Evolutionary conservation across 2,329 filamentous ascomycete species (phyloP), one percentile per base, ranked within the genome.

Genomic region (Colletotrichum lindemuthianum): DNA sequence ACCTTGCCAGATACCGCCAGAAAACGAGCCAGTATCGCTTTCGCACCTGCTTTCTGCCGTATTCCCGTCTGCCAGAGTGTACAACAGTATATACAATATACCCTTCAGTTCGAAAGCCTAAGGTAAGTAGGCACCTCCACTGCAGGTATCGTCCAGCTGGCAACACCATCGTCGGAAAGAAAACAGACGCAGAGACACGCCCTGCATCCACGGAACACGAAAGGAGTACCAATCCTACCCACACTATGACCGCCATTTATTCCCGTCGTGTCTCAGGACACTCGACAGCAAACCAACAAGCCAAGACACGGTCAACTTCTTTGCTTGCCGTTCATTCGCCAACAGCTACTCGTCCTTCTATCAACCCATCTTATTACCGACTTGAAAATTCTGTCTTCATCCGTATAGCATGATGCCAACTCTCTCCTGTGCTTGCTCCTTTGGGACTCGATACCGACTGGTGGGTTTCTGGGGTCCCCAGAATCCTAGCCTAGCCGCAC

Each of bases 401-500:
- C 8, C 45, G 47, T 39, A 61, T 65, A 65, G 58, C 58, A 51
- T 61, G 58, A 61, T 65, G 15, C 56, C 58, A 9, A 55, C 61
- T 34, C 36, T 4, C 45, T 61, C 36, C 36, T 16, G 34, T 39
- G 37, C 49, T 40, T 48, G 51, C 47, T 54, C 47, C 61, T 39
- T 41, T 48, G 12, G 41, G 34, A 57, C 15, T n/a, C 37, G 52
- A 32, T 15, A 61, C 51, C 61, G 51, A 65, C 51, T 65, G 61
- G 61, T 65, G 61, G 58, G 58, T 61, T 57, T 60, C 51, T 36
- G 51, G 51, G 61, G 57, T 54, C 51, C 45, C 61, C 58, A 65
- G 61, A 39, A 51, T 56, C 36, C 47, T 61, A 52, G 58, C 51
- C 52, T 58, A 61, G 40, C 41, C 56, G 58, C 34, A 40, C 55